Conservation (phyloP, 2,329 filamentous ascomycete genomes). For the Neonectria coccinea region DNA sequence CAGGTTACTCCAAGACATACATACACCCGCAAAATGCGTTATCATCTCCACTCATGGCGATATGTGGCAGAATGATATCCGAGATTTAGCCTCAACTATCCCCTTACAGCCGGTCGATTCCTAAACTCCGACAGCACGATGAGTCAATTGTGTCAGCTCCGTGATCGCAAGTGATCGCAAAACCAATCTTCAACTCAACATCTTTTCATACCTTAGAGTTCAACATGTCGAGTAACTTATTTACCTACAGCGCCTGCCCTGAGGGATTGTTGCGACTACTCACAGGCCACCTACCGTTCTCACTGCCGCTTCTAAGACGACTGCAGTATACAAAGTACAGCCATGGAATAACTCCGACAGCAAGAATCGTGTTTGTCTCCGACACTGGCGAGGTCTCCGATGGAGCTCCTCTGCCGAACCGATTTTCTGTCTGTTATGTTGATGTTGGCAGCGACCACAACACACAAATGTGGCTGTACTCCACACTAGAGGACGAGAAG, state of each 20-base stretch:
- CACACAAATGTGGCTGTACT: slow-evolving; percentile 74
- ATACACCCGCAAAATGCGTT: not conserved
- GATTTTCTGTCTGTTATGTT: slow-evolving; percentile 69
- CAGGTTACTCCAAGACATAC: not conserved
- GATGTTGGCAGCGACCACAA: slow-evolving; percentile 71
- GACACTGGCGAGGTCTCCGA: slow-evolving; percentile 15
- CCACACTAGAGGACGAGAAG: slow-evolving; percentile 57
- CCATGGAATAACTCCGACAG: slow-evolving; percentile 56
- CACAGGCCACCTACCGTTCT: slow-evolving; percentile 64
- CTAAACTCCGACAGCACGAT: not conserved
- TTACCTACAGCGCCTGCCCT: slow-evolving; percentile 48
- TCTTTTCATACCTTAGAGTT: not conserved
- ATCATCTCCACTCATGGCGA: not conserved
- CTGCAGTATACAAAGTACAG: slow-evolving; percentile 67
- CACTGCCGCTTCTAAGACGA: slow-evolving; percentile 71
- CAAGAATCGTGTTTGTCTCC: slow-evolving; percentile 56
- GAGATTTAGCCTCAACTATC: slow-evolving; percentile 37
- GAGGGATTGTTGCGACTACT: slow-evolving; percentile 61
- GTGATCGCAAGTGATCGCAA: not conserved
- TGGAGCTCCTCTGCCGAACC: not conserved
- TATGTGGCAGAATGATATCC: slow-evolving; percentile 26
- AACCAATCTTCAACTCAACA: slow-evolving; percentile 7
- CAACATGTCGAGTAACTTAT: slow-evolving; percentile 29
- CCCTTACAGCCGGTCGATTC: not conserved
- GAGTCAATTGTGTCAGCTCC: slow-evolving; percentile 9